Conservation (phyloP, 1,139 yeast species). For the Pichia sp. region DNA sequence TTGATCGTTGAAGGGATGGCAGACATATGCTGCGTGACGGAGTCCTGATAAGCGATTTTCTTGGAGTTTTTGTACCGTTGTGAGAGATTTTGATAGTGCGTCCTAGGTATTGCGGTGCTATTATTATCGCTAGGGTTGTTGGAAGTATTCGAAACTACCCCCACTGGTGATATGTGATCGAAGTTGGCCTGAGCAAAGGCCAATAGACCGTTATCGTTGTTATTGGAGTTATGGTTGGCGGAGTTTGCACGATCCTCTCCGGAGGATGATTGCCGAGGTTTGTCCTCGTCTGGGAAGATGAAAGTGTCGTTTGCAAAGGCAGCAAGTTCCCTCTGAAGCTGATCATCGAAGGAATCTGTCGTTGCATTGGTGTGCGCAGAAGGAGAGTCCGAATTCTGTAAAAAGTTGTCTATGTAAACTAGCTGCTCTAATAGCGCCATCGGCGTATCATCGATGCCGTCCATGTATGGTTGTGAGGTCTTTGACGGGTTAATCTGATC, state of each 20-base stretch:
- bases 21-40: slow-evolving; percentile 13
- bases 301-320: slow-evolving; percentile 77
- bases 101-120: slow-evolving; percentile 10
- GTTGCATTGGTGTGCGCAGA: slow-evolving; percentile 13
- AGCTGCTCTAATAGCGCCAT: slow-evolving; percentile 67
- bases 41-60: slow-evolving; percentile 14
- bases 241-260: slow-evolving; percentile 6
- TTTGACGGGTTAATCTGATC: too few relatives aligned
- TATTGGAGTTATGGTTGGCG: slow-evolving; percentile 3
- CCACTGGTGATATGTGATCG: slow-evolving; percentile 15
- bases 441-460: slow-evolving; percentile 51
- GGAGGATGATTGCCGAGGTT: slow-evolving; percentile 31
- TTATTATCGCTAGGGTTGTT: too few relatives aligned
- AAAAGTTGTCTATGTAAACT: slow-evolving; percentile 68
- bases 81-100: slow-evolving; percentile 13
- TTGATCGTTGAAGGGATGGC: slow-evolving; percentile 25
- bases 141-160: background rate
- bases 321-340: slow-evolving; percentile 63
- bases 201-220: slow-evolving; percentile 2
- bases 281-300: slow-evolving; percentile 73
- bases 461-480: too few relatives aligned
- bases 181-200: slow-evolving; percentile 14
- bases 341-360: slow-evolving; percentile 44
- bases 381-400: slow-evolving; percentile 35
- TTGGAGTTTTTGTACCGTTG: slow-evolving; percentile 14